These are phyloP conservation scores for Pseudomonodictys pantanalensis DNA, from an alignment of 495 filamentous ascomycete species.

Conservation along the genomic window DNA sequence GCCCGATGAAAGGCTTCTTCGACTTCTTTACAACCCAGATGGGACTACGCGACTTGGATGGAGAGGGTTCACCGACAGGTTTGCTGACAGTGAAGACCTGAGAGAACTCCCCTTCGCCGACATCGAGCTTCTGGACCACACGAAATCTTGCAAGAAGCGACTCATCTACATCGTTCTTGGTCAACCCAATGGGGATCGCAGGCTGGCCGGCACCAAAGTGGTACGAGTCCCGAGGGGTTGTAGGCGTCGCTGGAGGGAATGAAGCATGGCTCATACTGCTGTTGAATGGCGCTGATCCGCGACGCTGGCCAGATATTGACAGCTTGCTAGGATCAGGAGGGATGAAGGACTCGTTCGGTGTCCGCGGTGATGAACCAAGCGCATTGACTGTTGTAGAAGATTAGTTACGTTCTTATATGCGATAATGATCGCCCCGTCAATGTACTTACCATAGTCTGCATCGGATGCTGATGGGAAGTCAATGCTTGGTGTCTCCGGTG, in stretches of 20 bases:
- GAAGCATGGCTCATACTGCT: constrained; percentile 44
- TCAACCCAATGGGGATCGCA: constrained; percentile 46
- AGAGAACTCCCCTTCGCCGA: constrained; percentile 90
- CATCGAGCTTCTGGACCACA: constrained; percentile 57
- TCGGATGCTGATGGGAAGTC: constrained; percentile 6
- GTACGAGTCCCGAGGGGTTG: constrained; percentile 60
- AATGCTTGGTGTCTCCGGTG: constrained; percentile 23
- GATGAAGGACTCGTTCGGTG: constrained; percentile 69
- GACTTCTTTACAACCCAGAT: constrained; percentile 94
- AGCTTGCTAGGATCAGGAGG: constrained; percentile 79
- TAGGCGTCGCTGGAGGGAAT: constrained; percentile 76
- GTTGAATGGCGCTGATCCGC: constrained; percentile 36
- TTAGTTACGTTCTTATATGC: neutral
- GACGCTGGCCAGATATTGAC: constrained; percentile 64
- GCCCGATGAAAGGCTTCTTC: constrained; percentile 69
- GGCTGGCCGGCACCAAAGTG: constrained; percentile 49
- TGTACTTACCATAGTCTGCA: constrained; percentile 11
- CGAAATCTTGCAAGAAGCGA: constrained; percentile 69
- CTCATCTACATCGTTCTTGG: constrained; percentile 65
- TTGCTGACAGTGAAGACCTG: constrained; percentile 78
- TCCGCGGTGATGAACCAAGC: constrained; percentile 64
- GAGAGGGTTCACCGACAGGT: constrained; percentile 11
- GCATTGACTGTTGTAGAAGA: neutral
- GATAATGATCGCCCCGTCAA: neutral
- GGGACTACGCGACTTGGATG: constrained; percentile 40